Conservation (phyloP, 2,329 filamentous ascomycete genomes). For the Colletotrichum endophyticum region DNA sequence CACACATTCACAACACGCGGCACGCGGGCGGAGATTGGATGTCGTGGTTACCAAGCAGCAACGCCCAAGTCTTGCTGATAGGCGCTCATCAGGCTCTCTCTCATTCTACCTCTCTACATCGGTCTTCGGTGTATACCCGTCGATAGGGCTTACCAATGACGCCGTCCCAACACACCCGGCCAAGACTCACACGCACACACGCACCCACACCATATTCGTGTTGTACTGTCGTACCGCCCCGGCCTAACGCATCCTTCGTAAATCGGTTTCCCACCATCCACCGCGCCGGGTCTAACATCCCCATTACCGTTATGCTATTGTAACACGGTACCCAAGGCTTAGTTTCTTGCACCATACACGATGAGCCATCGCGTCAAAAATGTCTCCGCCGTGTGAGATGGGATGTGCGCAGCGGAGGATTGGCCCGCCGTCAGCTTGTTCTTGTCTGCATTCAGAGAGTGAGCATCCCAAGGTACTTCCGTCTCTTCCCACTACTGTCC, state of each 20-base stretch:
- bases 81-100: neutral
- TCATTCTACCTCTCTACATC: neutral
- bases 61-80: neutral
- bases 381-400: neutral
- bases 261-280: neutral
- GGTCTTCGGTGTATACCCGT: neutral
- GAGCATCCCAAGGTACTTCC: neutral
- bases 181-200: neutral
- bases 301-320: conserved; percentile 2
- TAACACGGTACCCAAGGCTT: neutral
- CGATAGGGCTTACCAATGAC: conserved; percentile 15
- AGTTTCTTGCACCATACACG: neutral
- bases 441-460: neutral
- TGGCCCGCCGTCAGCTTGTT: neutral
- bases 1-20: neutral
- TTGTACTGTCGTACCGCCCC: neutral
- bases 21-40: conserved; percentile 11
- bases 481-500: neutral
- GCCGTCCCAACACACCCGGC: neutral
- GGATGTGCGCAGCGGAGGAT: neutral
- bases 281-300: neutral
- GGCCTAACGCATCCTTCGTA: conserved; percentile 15
- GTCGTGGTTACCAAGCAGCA: conserved; percentile 15
- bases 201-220: neutral
- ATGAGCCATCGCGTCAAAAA: conserved; percentile 8